Evolutionary conservation across 805 yeast species (phyloP), one percentile per base, ranked within the genome.

Genomic region (Grigorovia humatica): DNA sequence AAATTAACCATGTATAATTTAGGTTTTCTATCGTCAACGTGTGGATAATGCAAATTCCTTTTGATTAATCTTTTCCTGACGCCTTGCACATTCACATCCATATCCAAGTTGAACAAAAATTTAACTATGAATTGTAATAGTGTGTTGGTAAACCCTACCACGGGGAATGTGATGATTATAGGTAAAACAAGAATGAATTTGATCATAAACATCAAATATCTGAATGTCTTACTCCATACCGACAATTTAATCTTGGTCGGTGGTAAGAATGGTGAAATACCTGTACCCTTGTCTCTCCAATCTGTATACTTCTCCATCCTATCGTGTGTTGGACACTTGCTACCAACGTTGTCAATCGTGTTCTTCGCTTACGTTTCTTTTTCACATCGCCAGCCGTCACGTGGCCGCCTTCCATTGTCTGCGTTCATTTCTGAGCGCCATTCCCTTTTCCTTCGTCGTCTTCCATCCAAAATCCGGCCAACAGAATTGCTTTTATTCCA

Each of bases 271-370:
- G 96, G 96, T 0, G 95, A 83, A 40, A 89, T 85, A n/a, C 96
- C 96, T 1, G 96, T 89, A 4, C 91, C 93, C 55, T 82, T 85
- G 63, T 88, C 96, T 67, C 96, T 77, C 83, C 86, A 88, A 54
- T 77, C 76, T 27, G 93, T 81, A 69, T 80, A 89, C 68, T 85
- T 83, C 69, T 86, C 95, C 96, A 89, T 23, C 27, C 27, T 23
- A 23, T 23, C 6, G 27, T 23, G 27, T 23, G n/a, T n/a, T n/a
- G n/a, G n/a, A n/a, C n/a, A n/a, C n/a, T n/a, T 23, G 3, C 27
- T 23, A 4, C 27, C 6, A 23, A 23, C 27, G 3, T 23, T 23
- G 27, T 23, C 27, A 23, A 23, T 23, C 6, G 27, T 23, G 27
- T 23, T 32, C 11, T 11, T 32, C 8, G 15, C 8, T 32, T 32